Percentiles rank a stretch among this genome's conserved stretches.
phyloP scores from a whole-genome alignment of 2,329 filamentous ascomycete species.

The Oidium heveae region DNA sequence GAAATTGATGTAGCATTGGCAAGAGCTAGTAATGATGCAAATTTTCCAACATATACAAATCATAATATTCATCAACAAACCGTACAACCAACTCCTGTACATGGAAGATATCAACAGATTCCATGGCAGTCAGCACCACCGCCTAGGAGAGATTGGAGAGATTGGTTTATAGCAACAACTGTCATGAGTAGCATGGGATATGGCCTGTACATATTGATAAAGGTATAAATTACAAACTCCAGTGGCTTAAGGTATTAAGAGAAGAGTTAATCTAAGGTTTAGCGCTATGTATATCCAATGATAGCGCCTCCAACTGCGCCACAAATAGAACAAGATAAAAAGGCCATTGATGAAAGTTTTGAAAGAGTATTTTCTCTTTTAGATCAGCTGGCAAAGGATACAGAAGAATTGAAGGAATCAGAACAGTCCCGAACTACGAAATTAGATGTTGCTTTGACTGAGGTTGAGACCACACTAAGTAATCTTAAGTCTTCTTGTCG shows the following conservation, averaged over 20 bases:
- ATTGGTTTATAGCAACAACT: slow-evolving; percentile 99
- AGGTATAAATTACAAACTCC: slow-evolving; percentile 25
- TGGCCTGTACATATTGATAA: slow-evolving; percentile 66
- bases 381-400: slow-evolving; percentile 80
- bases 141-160: slow-evolving; percentile 78
- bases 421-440: slow-evolving; percentile 66
- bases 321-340: slow-evolving; percentile 83
- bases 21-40: slow-evolving; percentile 37
- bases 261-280: slow-evolving; percentile 7
- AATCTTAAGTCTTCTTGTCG: slow-evolving; percentile 63
- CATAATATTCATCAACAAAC: slow-evolving; percentile 19
- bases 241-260: slow-evolving; percentile 1
- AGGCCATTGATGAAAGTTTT: slow-evolving; percentile 77
- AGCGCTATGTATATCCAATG: slow-evolving; percentile 78
- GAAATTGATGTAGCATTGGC: slow-evolving; percentile 72
- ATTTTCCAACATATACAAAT: slow-evolving; percentile 18
- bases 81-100: slow-evolving; percentile 14
- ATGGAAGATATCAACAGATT: slow-evolving; percentile 23
- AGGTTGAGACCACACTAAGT: slow-evolving; percentile 60
- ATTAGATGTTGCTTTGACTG: slow-evolving; percentile 54
- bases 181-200: slow-evolving; percentile 77
- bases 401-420: slow-evolving; percentile 60
- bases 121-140: slow-evolving; percentile 31
- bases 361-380: slow-evolving; percentile 75
- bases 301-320: slow-evolving; percentile 85